Base-by-base conservation (phyloP, 345 rosid species). In the Angophora floribunda region DNA sequence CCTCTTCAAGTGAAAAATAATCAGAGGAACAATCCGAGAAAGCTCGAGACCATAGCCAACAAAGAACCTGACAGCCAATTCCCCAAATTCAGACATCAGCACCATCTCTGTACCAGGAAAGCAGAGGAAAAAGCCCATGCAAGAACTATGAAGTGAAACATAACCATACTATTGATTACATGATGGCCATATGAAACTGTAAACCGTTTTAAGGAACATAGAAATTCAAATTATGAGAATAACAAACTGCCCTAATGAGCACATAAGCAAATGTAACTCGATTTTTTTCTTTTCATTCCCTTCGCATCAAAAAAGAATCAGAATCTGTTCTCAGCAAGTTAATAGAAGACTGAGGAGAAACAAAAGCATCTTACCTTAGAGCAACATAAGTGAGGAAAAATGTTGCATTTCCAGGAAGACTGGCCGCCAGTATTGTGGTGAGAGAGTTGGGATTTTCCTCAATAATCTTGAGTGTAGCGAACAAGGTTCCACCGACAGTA, bases 381-480 rank as follows among this genome's bases (percentile, higher is more conserved):
- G 99, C 98, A 87, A 96, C 98, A 85, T 11, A 97, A 86, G 99
- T 96, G 87, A 96, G 86, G 93, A 97, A 97, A 94, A 96, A 97
- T 85, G 97, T 96, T 30, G 99, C 99, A 89, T 91, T 96, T 36
- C 85, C 92, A 5, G 99, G 99, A 47, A 97, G 96, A 90, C 98
- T 92, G 87, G 88, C 79, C 51, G 98, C 98, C 78, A 97, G 93
- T 89, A 93, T 0, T 8, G 57, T 41, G 8, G 95, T 30, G 6
- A 89, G 16, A 7, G 92, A 61, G 87, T 92, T 90, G 1, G 98
- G 96, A 47, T 93, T 1, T 13, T 93, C 32, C 91, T 95, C 87
- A 17, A 97, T 90, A 1, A 22, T 51, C 92, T 96, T 96, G 88
- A 96, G 89, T 6, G 96, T 90, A 13, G 61, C 49, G 87, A 95